These are phyloP conservation scores for Clathrospora elynae DNA, from an alignment of 2,329 filamentous ascomycete genomes.

Conservation along the genomic window DNA sequence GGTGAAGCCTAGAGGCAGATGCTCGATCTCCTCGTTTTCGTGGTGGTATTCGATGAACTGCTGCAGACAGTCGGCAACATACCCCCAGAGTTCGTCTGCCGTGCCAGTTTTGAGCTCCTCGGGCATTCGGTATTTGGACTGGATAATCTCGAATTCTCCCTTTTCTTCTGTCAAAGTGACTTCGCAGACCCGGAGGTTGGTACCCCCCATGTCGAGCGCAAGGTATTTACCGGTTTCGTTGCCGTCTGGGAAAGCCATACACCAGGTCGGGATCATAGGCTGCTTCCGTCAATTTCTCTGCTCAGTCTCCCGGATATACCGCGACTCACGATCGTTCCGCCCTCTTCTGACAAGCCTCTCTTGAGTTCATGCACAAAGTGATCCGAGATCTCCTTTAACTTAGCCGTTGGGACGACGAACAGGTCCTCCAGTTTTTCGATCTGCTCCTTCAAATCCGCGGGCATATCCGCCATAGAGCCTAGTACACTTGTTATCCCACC, in stretches of 20 bases:
- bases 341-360: slow-evolving; percentile 84
- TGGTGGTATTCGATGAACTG: slow-evolving; percentile 92
- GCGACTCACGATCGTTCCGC: slow-evolving; percentile 83
- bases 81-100: slow-evolving; percentile 89
- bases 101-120: slow-evolving; percentile 89
- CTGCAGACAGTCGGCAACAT: slow-evolving; percentile 89
- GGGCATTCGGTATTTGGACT: slow-evolving; percentile 95
- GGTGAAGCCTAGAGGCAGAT: slow-evolving; percentile 86
- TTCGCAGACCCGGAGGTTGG: slow-evolving; percentile 93
- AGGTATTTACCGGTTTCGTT: slow-evolving; percentile 86
- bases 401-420: slow-evolving; percentile 77
- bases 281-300: slow-evolving; percentile 69
- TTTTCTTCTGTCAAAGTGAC: slow-evolving; percentile 86
- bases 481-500: slow-evolving; percentile 26
- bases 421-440: slow-evolving; percentile 82
- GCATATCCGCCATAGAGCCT: slow-evolving; percentile 92
- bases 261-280: slow-evolving; percentile 99
- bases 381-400: slow-evolving; percentile 86
- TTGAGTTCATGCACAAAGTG: slow-evolving; percentile 88
- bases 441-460: slow-evolving; percentile 79
- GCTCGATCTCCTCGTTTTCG: slow-evolving; percentile 64
- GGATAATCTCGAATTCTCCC: slow-evolving; percentile 93
- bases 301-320: slow-evolving; percentile 77
- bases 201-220: slow-evolving; percentile 94
- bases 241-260: slow-evolving; percentile 87